Evolutionary conservation across 192 early-diverging fungal species (phyloP), one percentile per base, ranked within the genome.

Genomic region (Chytriomyces sp.): DNA sequence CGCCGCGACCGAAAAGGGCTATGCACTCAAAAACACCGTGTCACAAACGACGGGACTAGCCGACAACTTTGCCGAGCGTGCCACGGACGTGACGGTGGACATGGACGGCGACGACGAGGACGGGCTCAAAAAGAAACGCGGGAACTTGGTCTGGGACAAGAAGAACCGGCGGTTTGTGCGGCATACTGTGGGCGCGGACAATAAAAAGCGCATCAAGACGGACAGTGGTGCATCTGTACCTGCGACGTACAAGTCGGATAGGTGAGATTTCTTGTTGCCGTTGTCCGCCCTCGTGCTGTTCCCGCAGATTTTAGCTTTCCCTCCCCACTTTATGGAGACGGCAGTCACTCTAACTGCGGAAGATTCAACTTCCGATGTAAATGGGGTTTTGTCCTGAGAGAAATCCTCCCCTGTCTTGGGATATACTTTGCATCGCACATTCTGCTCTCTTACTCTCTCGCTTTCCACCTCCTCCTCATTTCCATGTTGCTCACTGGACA

Each of bases 121-220:
- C 84, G 73, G 78, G 75, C 32, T 80, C 36, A 84, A 80, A 17
- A 76, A 84, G 61, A 94, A 81, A 56, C 70, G 71, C 12, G 85
- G 85, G 22, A 80, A 78, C 5, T 64, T 96, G 39, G 84, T 90
- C 37, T 99, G 97, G 97, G 96, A 99, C 77, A 84, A 87, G 58
- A 93, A 89, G 74, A 97, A 98, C 83, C 94, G 93, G 79, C 90
- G 89, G 66, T 99, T 97, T 87, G 88, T 94, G 34, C 89, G 94
- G 26, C 70, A 77, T 3, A 93, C 93, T 26, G 86, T 96, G 67
- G 97, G 97, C 17, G 74, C 91, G 0, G 96, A 99, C 73, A 99
- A 99, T 81, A 94, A 94, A 75, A 99, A 98, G 84, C 70, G 93
- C 63, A 96, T 99, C 60, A 86, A 85, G 40, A 94, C 92, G 3